Base-by-base conservation (phyloP, 176 grass and related monocot genomes). In the Aegilops tauschii region DNA sequence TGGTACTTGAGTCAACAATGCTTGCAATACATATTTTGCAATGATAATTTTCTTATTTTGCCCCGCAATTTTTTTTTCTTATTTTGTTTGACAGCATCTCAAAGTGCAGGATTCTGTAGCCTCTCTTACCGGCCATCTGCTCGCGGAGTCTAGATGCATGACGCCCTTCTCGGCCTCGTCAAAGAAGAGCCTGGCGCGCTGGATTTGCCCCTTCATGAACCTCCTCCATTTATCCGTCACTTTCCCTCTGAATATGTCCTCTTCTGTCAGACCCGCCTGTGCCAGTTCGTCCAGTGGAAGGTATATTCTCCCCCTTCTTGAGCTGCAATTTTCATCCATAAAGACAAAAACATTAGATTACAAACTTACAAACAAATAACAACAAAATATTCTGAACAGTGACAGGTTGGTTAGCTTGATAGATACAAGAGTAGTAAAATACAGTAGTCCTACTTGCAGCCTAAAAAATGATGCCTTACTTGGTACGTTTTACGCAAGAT, bases 201-300 rank as follows among this genome's bases (percentile, higher is more conserved):
- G 91, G 52, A 99, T 96, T 73, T 98, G 97, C 20, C 87, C 93
- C 80, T 98, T 98, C 94, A 98, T 98, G 76, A 98, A 98, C 87
- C 80, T 91, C 66, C 92, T 93, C 97, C 97, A 98, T 66, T 84
- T 98, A 58, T 94, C 94, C 0, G 92, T 98, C 88, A 98, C 92
- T 86, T 93, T 93, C 77, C 97, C 97, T 82, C 82, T 83, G 82
- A 96, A 93, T 83, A 98, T 91, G 80, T 98, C 97, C 1, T 98
- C 89, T 61, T 98, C 94, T 5, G 86, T 91, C 20, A 98, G 87
- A 29, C 88, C 97, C 27, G 92, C 92, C 21, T 85, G 82, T 4
- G 88, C 90, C 65, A 98, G 44, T 47, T 98, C 97, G 61, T 98
- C 97, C 78, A 89, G 58, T 54, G 97, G 97, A 89, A 98, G 93